Evolutionary conservation across 192 early-diverging fungal species (phyloP).

Genomic region (Linnemannia schmuckeri): DNA sequence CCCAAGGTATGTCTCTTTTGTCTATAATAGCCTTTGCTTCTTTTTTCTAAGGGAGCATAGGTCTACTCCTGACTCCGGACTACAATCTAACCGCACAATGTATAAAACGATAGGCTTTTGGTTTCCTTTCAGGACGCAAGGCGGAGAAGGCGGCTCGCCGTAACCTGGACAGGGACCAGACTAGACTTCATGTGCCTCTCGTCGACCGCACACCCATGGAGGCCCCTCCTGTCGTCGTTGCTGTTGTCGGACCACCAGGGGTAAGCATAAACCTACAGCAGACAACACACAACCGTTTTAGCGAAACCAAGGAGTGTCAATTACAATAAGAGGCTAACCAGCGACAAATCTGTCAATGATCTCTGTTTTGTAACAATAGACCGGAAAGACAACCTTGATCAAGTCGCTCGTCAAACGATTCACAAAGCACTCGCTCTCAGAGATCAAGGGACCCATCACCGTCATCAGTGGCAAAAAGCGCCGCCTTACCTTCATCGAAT

Average conservation of each 20-base stretch:
- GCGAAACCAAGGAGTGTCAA: neutral
- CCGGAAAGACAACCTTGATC: slow-evolving; percentile 98
- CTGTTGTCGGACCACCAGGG: slow-evolving; percentile 95
- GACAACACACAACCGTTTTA: neutral
- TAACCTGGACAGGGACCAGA: slow-evolving; percentile 89
- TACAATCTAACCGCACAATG: neutral
- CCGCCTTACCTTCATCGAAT: slow-evolving; percentile 97
- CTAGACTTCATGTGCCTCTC: slow-evolving; percentile 94
- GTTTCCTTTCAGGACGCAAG: slow-evolving; percentile 76
- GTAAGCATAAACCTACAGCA: slow-evolving; percentile 56
- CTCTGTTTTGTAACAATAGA: slow-evolving; percentile 59
- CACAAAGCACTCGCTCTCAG: slow-evolving; percentile 92
- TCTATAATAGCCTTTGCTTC: neutral
- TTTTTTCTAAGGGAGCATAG: neutral
- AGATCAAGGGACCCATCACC: slow-evolving; percentile 96
- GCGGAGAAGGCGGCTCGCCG: slow-evolving; percentile 86
- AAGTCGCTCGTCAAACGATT: slow-evolving; percentile 95
- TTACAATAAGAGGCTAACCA: neutral
- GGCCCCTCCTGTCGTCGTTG: slow-evolving; percentile 93
- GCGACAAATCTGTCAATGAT: neutral
- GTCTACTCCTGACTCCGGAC: neutral
- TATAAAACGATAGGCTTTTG: slow-evolving; percentile 70
- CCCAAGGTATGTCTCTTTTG: slow-evolving; percentile 73
- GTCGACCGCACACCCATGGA: slow-evolving; percentile 93
- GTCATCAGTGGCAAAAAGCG: slow-evolving; percentile 96